phyloP scores from a whole-genome alignment of 768 basidiomycete genomes.

The Podaxis sp. region DNA sequence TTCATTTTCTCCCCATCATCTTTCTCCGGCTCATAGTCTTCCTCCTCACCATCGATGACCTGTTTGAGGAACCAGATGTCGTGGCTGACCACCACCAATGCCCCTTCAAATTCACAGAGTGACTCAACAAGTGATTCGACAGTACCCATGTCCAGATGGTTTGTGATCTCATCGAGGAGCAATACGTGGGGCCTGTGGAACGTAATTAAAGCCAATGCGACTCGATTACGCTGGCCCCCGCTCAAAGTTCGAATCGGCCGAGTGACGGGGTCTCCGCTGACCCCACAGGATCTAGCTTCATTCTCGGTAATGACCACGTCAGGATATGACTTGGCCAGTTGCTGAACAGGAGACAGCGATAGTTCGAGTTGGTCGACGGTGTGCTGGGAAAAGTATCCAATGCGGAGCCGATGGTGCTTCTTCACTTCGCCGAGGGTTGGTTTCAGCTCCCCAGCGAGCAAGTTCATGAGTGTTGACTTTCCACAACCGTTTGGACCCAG shows the following conservation, averaged over 20 bases:
- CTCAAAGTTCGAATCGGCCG: slow-evolving; percentile 37
- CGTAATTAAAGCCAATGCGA: slow-evolving; percentile 53
- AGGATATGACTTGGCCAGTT: slow-evolving; percentile 22
- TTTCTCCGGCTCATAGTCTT: slow-evolving; percentile 12
- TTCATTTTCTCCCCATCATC: slow-evolving; percentile 15
- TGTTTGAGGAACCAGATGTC: slow-evolving; percentile 39
- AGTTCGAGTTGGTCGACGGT: slow-evolving; percentile 49
- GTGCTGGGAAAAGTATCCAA: slow-evolving; percentile 63
- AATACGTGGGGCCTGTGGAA: slow-evolving; percentile 51
- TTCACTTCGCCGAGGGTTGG: slow-evolving; percentile 44
- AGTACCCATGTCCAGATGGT: slow-evolving; percentile 64
- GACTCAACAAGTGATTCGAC: slow-evolving; percentile 51
- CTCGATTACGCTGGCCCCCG: slow-evolving; percentile 55
- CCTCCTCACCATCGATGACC: slow-evolving; percentile 25
- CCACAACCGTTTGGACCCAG: slow-evolving; percentile 45
- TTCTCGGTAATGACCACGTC: slow-evolving; percentile 23
- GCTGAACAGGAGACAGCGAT: slow-evolving; percentile 21
- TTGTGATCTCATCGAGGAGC: slow-evolving; percentile 58
- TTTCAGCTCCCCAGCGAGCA: slow-evolving; percentile 34
- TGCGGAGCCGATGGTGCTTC: slow-evolving; percentile 46
- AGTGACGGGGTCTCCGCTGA: slow-evolving; percentile 38
- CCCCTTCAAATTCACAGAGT: slow-evolving; percentile 48
- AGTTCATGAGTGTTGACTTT: slow-evolving; percentile 53
- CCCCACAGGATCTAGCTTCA: slow-evolving; percentile 33
- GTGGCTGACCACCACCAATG: slow-evolving; percentile 61